Base-by-base conservation (phyloP, 495 filamentous ascomycete genomes). In the Penicillium arizonense region DNA sequence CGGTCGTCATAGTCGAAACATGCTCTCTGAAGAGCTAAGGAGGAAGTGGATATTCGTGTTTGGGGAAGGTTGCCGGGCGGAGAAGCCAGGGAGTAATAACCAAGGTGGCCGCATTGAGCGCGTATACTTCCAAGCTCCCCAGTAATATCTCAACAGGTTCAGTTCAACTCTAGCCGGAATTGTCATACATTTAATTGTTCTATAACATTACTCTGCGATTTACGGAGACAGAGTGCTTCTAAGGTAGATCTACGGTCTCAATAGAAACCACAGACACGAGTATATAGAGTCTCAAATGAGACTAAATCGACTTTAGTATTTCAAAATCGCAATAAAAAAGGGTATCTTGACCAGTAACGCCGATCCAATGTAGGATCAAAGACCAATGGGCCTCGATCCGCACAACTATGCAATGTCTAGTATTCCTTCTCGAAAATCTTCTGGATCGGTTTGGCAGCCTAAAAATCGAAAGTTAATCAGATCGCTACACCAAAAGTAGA, bases 391-490 rank as follows among this genome's bases (percentile, higher is more conserved):
- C 34, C 35, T 50, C 26, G 10, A 38, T 9, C 47, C 44, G 38
- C 57, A 54, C 43, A 26, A 21, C 39, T 32, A 33, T 44, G 23
- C 30, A 53, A 44, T 43, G 35, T 21, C 61, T 71, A 82, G 57
- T 80, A 79, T 57, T 82, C 85, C 75, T 90, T 88, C 68, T 92
- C 88, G 57, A 92, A 90, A 30, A 87, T 80, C 67, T 85, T 89
- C 61, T 89, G 86, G 50, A 92, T 91, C 0, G 88, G 88, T 82
- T 90, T 92, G 28, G 88, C 88, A 21, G 88, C 88, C 88, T 91
- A 44, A 3, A 38, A 48, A 4, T 21, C 20, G 12, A 44, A 32
- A 61, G 59, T 54, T 57, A 45, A 14, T 41, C 41, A 3, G 16
- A 30, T 36, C 16, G 23, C 38, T 6, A n/a, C 9, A 33, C 20